A percentile compares a stretch with the other conserved stretches of the same genome.
Evolutionary conservation across 148 eudicot genomes (phyloP).

Genomic region (Spergularia bocconei): DNA sequence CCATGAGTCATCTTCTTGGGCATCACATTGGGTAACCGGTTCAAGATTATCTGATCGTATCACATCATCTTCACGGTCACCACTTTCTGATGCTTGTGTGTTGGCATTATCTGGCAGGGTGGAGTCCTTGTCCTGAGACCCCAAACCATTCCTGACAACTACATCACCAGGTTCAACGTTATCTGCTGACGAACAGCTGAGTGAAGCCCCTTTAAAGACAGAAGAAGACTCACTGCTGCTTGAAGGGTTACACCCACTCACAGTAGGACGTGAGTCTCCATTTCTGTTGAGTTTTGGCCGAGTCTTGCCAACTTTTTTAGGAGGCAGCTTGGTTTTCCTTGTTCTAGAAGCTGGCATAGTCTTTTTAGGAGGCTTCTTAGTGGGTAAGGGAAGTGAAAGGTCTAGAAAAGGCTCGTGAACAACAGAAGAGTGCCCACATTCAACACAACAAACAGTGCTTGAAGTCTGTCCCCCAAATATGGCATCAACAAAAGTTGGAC

Average conservation of each 20-base stretch:
- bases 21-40: conserved; percentile 27
- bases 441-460: conserved; percentile 75
- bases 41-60: conserved; percentile 44
- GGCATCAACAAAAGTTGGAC: conserved; percentile 61
- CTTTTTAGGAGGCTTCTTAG: conserved; percentile 58
- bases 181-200: conserved; percentile 28
- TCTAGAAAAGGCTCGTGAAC: conserved; percentile 84
- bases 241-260: conserved; percentile 26
- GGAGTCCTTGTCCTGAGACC: conserved; percentile 25
- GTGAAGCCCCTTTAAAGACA: conserved; percentile 14
- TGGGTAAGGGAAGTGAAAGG: conserved; percentile 84
- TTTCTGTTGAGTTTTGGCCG: conserved; percentile 44
- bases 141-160: conserved; percentile 31
- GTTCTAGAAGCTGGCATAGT: conserved; percentile 35
- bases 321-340: conserved; percentile 69
- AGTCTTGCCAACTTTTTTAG: conserved; percentile 51
- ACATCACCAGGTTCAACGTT: conserved; percentile 20
- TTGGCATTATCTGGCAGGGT: conserved; percentile 17
- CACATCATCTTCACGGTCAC: conserved; percentile 27
- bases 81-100: conserved; percentile 25
- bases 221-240: conserved; percentile 30
- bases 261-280: conserved; percentile 31
- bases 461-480: conserved; percentile 85
- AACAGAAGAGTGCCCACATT: conserved; percentile 74
- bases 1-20: conserved; percentile 9